Evolutionary conservation across 2,329 filamentous ascomycete genomes (phyloP).

Genomic region (Diaporthe sp.): DNA sequence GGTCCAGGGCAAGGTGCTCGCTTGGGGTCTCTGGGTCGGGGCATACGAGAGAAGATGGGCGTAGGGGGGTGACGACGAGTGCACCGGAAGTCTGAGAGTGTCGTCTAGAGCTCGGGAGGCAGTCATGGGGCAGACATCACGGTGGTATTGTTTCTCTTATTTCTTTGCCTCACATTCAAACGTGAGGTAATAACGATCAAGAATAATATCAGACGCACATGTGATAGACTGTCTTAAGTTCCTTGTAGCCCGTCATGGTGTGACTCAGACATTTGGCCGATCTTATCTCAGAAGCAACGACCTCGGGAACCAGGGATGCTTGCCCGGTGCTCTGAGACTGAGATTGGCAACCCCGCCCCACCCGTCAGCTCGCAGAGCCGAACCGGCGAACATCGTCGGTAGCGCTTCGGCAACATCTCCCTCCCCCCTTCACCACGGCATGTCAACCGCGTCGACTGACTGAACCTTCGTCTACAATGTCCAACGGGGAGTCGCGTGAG

Average conservation of each 20-base stretch:
- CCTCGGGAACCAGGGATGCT: not conserved
- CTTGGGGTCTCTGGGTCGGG: conserved; percentile 64
- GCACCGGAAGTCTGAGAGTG: not conserved
- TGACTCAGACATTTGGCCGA: not conserved
- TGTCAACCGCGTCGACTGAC: not conserved
- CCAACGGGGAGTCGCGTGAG: conserved; percentile 39
- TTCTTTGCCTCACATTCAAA: not conserved
- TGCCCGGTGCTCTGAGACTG: not conserved
- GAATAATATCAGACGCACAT: not conserved
- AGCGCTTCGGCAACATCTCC: conserved; percentile 27
- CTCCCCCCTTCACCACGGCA: not conserved
- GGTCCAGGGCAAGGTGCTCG: conserved; percentile 62
- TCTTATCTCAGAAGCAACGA: conserved; percentile 5
- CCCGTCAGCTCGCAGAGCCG: conserved; percentile 14
- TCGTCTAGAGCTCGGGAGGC: not conserved
- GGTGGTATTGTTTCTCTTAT: not conserved
- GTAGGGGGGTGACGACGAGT: not conserved
- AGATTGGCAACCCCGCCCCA: conserved; percentile 17
- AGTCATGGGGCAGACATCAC: not conserved
- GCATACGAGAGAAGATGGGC: conserved; percentile 58
- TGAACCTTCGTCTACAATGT: conserved; percentile 22
- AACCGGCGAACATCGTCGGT: conserved; percentile 23
- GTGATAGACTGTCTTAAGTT: not conserved
- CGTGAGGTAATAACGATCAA: not conserved
- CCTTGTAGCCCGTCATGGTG: not conserved